These are phyloP conservation scores for Phanerochaete sordida DNA, from an alignment of 768 basidiomycete species.

Conservation along the genomic window DNA sequence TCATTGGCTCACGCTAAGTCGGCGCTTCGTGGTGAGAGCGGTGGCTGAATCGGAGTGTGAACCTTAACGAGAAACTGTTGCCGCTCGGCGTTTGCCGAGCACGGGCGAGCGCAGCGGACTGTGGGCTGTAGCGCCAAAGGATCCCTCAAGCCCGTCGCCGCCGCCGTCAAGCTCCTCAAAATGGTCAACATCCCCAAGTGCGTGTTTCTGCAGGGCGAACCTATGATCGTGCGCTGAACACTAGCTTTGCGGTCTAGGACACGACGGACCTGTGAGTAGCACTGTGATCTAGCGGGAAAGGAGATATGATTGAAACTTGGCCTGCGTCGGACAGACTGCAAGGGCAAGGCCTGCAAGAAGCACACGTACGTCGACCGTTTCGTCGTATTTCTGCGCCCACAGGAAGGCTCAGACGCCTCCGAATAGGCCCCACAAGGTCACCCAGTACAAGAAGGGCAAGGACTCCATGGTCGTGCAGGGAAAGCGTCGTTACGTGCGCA, in stretches of 20 bases:
- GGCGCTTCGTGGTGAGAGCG: neutral
- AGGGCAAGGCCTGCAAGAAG: slow-evolving; percentile 95
- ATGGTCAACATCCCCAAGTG: slow-evolving; percentile 98
- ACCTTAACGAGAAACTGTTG: slow-evolving; percentile 23
- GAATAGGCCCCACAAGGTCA: slow-evolving; percentile 94
- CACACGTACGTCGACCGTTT: slow-evolving; percentile 70
- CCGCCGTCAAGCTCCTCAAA: slow-evolving; percentile 36
- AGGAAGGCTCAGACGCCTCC: neutral
- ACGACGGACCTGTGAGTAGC: slow-evolving; percentile 89
- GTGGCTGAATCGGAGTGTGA: slow-evolving; percentile 25
- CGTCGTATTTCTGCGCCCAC: slow-evolving; percentile 1
- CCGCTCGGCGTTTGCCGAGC: slow-evolving; percentile 19
- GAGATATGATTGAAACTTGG: slow-evolving; percentile 13
- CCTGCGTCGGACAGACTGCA: slow-evolving; percentile 62
- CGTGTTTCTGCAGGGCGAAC: slow-evolving; percentile 23
- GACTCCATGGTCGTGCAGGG: slow-evolving; percentile 97
- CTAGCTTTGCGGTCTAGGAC: slow-evolving; percentile 47
- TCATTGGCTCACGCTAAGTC: neutral
- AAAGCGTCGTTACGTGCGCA: slow-evolving; percentile 99
- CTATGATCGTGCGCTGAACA: slow-evolving; percentile 15
- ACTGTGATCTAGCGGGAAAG: neutral
- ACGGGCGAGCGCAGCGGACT: slow-evolving; percentile 8
- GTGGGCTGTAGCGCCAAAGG: slow-evolving; percentile 21
- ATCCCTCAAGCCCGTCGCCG: slow-evolving; percentile 22
- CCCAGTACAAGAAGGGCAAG: slow-evolving; percentile 99